A percentile compares a stretch with the other conserved stretches of the same genome.
Evolutionary conservation across 2,329 filamentous ascomycete species (phyloP).

Genomic region (Talaromyces sp.): DNA sequence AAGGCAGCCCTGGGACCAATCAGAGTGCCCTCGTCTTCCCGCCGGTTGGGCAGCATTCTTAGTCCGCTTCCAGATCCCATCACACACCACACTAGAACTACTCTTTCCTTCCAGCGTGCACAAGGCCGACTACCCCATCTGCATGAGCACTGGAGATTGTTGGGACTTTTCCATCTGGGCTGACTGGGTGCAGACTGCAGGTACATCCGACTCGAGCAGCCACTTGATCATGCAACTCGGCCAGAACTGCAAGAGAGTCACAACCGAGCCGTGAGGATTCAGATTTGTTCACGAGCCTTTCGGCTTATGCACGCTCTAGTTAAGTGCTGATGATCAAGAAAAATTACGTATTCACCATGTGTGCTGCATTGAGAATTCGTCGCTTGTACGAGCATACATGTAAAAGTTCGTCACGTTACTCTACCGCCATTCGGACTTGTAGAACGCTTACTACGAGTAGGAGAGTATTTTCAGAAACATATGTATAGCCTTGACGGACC

Average conservation of each 20-base stretch:
- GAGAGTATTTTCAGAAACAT: neutral
- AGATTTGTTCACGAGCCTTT: neutral
- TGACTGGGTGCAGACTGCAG: neutral
- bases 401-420: neutral
- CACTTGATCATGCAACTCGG: neutral
- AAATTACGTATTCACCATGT: neutral
- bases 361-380: neutral
- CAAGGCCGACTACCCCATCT: neutral
- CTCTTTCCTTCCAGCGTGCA: neutral
- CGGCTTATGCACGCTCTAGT: neutral
- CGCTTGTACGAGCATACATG: neutral
- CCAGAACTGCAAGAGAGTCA: neutral
- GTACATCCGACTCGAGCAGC: neutral
- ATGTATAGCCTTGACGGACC: neutral
- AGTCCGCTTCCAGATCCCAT: neutral
- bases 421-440: neutral
- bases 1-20: neutral
- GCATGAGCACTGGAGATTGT: neutral
- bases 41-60: conserved; percentile 1
- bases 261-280: neutral
- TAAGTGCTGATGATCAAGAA: neutral
- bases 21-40: neutral
- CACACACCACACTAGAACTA: neutral
- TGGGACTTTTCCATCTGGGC: neutral
- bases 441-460: neutral